A percentile compares a stretch with the other conserved stretches of the same genome.
Evolutionary conservation across 106 monocot genomes (phyloP).

Genomic region (Allium fistulosum): DNA sequence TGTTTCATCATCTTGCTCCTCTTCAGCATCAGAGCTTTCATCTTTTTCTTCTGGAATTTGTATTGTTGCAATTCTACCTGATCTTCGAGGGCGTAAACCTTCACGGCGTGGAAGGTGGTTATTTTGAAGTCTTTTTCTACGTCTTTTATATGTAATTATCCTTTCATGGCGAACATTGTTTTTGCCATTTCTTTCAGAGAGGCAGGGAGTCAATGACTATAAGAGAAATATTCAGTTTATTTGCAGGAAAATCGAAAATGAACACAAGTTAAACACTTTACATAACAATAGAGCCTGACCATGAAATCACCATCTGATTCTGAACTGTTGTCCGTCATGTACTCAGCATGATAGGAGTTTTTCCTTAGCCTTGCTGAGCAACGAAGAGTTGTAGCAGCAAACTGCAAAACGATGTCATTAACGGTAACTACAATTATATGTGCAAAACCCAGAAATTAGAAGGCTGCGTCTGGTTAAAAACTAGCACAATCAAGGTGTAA

Average conservation of each 20-base stretch:
- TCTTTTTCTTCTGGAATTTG: slow-evolving; percentile 73
- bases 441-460: no score
- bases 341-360: slow-evolving; percentile 69
- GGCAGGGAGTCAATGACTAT: neutral
- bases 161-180: slow-evolving; percentile 44
- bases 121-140: slow-evolving; percentile 29
- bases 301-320: slow-evolving; percentile 89
- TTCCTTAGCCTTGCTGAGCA: slow-evolving; percentile 97
- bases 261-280: slow-evolving; percentile 3
- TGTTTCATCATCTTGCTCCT: slow-evolving; percentile 36
- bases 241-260: neutral
- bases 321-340: slow-evolving; percentile 85
- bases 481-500: no score
- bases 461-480: no score
- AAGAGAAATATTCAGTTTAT: neutral
- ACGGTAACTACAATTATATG: neutral
- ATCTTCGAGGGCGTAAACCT: slow-evolving; percentile 80
- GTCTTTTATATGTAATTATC: slow-evolving; percentile 14
- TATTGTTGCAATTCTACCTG: slow-evolving; percentile 29
- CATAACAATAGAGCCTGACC: slow-evolving; percentile 66
- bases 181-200: slow-evolving; percentile 44
- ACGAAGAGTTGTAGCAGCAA: slow-evolving; percentile 61
- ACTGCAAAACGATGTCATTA: slow-evolving; percentile 25
- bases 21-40: slow-evolving; percentile 53
- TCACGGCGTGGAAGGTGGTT: slow-evolving; percentile 66